A percentile compares a stretch with the other conserved stretches of the same genome.
Evolutionary conservation across 1,284 basidiomycete genomes (phyloP).

Genomic region (Leccinum pallidistipes): DNA sequence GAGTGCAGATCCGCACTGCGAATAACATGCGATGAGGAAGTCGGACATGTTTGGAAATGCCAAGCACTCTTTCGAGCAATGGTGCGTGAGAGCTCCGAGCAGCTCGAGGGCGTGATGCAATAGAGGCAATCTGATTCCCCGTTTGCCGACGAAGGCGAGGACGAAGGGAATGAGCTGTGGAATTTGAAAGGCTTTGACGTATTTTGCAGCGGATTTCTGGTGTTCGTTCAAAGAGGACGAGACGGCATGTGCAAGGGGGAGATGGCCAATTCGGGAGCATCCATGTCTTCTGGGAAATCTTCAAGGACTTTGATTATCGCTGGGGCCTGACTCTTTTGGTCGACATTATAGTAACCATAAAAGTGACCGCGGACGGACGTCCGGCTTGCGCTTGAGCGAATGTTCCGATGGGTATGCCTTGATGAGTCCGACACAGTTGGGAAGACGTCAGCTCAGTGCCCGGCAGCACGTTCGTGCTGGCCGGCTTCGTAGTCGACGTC

Average conservation of each 20-base stretch:
- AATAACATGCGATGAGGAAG: slow-evolving; percentile 56
- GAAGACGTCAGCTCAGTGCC: slow-evolving; percentile 65
- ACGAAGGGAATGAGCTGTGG: slow-evolving; percentile 43
- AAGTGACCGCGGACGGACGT: slow-evolving; percentile 96
- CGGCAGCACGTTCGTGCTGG: slow-evolving; percentile 84
- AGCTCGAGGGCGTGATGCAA: slow-evolving; percentile 51
- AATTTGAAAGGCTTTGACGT: slow-evolving; percentile 46
- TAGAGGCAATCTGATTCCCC: slow-evolving; percentile 40
- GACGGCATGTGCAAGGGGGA: slow-evolving; percentile 50
- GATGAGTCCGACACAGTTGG: slow-evolving; percentile 94
- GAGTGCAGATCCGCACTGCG: slow-evolving; percentile 51
- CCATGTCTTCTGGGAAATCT: slow-evolving; percentile 47
- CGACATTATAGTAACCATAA: slow-evolving; percentile 96
- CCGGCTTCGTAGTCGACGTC: slow-evolving; percentile 99
- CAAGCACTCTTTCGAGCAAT: slow-evolving; percentile 45
- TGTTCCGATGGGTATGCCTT: slow-evolving; percentile 98
- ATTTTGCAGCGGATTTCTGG: slow-evolving; percentile 32
- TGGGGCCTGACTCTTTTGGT: slow-evolving; percentile 73
- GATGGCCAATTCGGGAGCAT: slow-evolving; percentile 49
- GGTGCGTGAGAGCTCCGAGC: slow-evolving; percentile 41
- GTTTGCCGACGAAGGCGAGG: slow-evolving; percentile 44
- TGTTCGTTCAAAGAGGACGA: slow-evolving; percentile 41
- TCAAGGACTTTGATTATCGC: slow-evolving; percentile 45
- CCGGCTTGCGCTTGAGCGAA: slow-evolving; percentile 94
- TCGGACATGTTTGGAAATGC: slow-evolving; percentile 42